Evolutionary conservation across 2,329 filamentous ascomycete species (phyloP), one percentile per base, ranked within the genome.

Genomic region (Juglanconis oblonga): DNA sequence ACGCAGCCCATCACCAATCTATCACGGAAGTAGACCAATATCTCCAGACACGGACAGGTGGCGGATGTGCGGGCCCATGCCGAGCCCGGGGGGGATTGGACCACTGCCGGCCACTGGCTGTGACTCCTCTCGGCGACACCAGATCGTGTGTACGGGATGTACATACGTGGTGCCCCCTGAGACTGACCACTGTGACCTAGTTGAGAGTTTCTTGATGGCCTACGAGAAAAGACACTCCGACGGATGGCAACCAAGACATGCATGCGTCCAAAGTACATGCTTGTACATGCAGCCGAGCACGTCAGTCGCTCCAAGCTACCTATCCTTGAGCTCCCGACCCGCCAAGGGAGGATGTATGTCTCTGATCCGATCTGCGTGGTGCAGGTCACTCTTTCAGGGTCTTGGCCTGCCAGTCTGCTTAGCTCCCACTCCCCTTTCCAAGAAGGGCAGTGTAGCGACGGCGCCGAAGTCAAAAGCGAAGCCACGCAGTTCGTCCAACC

Each of bases 11-110:
- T 13, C 33, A 5, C 32, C 33, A 52, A 52, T 52, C 33, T 38
- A 52, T 52, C 49, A 52, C 49, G 49, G 49, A 52, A 24, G 49
- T 33, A 53, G 51, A 53, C 51, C 13, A 53, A 42, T 11, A 42
- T 31, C 8, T 38, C 36, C 36, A 38, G 11, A 7, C 36, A 38
- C 36, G 29, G 51, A 44, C 36, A 42, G 11, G 51, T 42, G 51
- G 24, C 35, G 51, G 36, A 32, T 42, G 17, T 40, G 31, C 36
- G 51, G 24, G 36, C 36, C 7, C 36, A 38, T 35, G 29, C 51
- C 35, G 35, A 36, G 24, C 8, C 14, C 24, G 5, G 45, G 14
- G 8, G 6, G 9, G n/a, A n/a, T 14, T 10, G 47, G 31, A 32
- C 11, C 36, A 38, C 36, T 38, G 36, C 36, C 36, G 36, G 36